These are phyloP conservation scores for Physcomitrium patens DNA, from an alignment of 225 moss, liverwort and hornwort species.

Conservation along the genomic window DNA sequence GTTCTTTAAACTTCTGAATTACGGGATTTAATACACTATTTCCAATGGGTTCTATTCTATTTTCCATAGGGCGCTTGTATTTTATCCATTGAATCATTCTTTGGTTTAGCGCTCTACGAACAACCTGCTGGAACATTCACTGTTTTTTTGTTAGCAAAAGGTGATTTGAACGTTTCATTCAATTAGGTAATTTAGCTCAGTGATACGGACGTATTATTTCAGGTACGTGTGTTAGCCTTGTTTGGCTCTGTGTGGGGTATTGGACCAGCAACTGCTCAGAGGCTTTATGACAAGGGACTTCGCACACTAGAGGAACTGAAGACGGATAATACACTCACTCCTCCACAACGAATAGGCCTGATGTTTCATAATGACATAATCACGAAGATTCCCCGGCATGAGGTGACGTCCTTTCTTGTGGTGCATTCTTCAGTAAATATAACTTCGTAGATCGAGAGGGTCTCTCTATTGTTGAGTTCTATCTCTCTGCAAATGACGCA, in stretches of 20 bases:
- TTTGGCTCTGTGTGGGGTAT: constrained; percentile 95
- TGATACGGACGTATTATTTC: constrained; percentile 15
- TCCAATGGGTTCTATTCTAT: too few species aligned
- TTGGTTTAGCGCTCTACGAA: not conserved
- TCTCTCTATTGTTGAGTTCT: not conserved
- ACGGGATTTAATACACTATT: too few species aligned
- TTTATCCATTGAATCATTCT: too few species aligned
- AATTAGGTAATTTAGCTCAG: not conserved
- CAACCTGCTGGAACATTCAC: not conserved
- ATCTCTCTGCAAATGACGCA: not conserved
- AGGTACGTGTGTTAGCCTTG: constrained; percentile 61
- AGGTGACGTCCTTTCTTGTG: constrained; percentile 49
- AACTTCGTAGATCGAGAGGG: not conserved
- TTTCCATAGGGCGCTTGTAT: too few species aligned
- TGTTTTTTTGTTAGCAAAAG: constrained; percentile 11
- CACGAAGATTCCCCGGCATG: constrained; percentile 85
- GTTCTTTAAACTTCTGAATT: too few species aligned
- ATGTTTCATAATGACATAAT: constrained; percentile 83
- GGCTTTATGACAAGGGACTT: constrained; percentile 85
- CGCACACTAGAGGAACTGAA: constrained; percentile 73
- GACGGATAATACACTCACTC: constrained; percentile 61
- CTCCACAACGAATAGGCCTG: constrained; percentile 71
- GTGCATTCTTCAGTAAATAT: not conserved
- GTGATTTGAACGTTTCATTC: not conserved
- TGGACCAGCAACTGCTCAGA: constrained; percentile 77